Percentiles rank a stretch among this genome's conserved stretches.
Evolutionary conservation across 176 grass and related monocot genomes (phyloP).

Genomic region (Oryza officinalis): DNA sequence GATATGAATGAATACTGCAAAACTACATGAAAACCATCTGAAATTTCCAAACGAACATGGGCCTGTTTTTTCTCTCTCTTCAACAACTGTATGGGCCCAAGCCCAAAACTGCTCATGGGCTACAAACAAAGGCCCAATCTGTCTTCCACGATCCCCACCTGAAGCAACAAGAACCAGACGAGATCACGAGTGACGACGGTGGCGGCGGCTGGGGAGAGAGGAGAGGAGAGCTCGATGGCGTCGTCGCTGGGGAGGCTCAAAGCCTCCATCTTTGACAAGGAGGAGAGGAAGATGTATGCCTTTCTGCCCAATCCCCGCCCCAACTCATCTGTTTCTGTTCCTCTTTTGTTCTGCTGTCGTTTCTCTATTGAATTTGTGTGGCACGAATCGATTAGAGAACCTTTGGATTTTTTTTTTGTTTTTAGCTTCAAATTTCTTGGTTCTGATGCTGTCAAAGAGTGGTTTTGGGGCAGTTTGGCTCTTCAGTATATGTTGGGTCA

Average conservation of each 20-base stretch:
- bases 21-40: neutral
- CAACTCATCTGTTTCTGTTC: neutral
- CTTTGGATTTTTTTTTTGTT: neutral
- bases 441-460: neutral
- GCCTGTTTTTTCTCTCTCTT: neutral
- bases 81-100: neutral
- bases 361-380: neutral
- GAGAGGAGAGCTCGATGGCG: slow-evolving; percentile 44
- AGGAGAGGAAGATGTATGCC: slow-evolving; percentile 71
- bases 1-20: neutral
- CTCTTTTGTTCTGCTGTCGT: neutral
- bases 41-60: neutral
- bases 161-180: too few species aligned
- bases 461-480: neutral
- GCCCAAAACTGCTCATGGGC: neutral
- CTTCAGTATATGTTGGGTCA: neutral
- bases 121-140: neutral
- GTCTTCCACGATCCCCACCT: too few species aligned
- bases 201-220: neutral
- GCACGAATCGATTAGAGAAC: neutral
- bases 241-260: slow-evolving; percentile 73
- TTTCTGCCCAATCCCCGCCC: neutral
- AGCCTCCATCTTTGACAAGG: slow-evolving; percentile 61
- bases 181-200: too few species aligned
- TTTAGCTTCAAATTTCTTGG: neutral